Percentiles rank a stretch among this genome's conserved stretches.
These are phyloP conservation scores for Starmerella bombi DNA, from an alignment of 805 yeast species.

Conservation along the genomic window DNA sequence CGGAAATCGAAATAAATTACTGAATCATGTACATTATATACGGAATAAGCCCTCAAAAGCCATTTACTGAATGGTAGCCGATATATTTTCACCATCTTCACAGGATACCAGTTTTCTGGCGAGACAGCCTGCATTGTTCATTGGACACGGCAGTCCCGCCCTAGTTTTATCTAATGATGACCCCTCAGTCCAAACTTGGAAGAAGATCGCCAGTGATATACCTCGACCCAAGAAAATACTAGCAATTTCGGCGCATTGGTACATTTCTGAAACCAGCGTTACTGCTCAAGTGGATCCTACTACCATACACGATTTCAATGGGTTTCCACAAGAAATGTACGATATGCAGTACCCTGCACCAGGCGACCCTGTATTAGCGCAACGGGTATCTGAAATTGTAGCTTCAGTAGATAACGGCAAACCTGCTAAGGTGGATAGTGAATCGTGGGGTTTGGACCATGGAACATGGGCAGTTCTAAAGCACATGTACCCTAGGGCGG, in stretches of 20 bases:
- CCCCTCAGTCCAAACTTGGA: slow-evolving; percentile 8
- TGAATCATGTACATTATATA: too few species aligned
- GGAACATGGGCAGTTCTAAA: slow-evolving; percentile 20
- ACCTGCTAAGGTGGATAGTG: slow-evolving; percentile 1
- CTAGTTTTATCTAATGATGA: neutral
- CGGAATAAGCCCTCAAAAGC: too few species aligned
- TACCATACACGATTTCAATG: slow-evolving; percentile 21
- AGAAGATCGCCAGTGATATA: slow-evolving; percentile 6
- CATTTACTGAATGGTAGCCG: too few species aligned
- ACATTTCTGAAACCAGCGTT: slow-evolving; percentile 9
- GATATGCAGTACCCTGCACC: slow-evolving; percentile 20
- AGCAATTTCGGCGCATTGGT: slow-evolving; percentile 22
- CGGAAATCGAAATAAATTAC: too few species aligned
- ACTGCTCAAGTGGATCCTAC: slow-evolving; percentile 14
- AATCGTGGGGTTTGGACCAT: slow-evolving; percentile 21
- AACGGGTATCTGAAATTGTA: slow-evolving; percentile 10
- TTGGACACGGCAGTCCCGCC: slow-evolving; percentile 18
- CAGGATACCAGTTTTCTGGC: too few species aligned
- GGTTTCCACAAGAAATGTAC: slow-evolving; percentile 16
- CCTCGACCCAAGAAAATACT: slow-evolving; percentile 20
- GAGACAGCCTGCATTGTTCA: neutral
- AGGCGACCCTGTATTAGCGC: slow-evolving; percentile 19
- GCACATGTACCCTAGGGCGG: slow-evolving; percentile 21
- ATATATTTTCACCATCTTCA: too few species aligned
- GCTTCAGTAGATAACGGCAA: slow-evolving; percentile 2